These are phyloP conservation scores for Pythium periplocum DNA, from an alignment of 352 stramenopile species.

Conservation along the genomic window DNA sequence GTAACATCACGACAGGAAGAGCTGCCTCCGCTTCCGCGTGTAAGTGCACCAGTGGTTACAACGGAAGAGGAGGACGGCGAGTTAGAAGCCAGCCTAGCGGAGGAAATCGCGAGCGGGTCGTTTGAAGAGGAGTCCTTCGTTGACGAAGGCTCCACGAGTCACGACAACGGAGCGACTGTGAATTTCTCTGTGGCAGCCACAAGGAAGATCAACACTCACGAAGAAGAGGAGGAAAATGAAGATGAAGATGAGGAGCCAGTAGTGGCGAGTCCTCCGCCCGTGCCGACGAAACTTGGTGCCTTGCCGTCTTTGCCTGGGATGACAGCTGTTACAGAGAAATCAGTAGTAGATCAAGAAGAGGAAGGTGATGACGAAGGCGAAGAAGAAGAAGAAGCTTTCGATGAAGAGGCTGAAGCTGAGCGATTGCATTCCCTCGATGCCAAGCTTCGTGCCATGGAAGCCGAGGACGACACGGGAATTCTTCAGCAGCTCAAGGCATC, in stretches of 20 bases:
- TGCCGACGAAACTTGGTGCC: slow-evolving; percentile 6
- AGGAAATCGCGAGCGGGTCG: slow-evolving; percentile 50
- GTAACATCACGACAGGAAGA: too few species aligned
- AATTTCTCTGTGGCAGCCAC: too few species aligned
- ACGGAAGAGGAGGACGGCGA: slow-evolving; percentile 24
- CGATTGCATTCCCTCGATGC: slow-evolving; percentile 63
- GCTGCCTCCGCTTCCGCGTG: too few species aligned
- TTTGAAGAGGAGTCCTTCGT: slow-evolving; percentile 54
- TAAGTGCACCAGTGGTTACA: too few species aligned
- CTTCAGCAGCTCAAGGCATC: slow-evolving; percentile 75
- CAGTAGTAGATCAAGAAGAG: slow-evolving; percentile 12
- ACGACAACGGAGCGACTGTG: slow-evolving; percentile 2
- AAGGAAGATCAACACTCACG: not conserved
- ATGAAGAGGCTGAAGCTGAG: slow-evolving; percentile 51
- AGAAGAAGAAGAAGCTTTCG: slow-evolving; percentile 47
- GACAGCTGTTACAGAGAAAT: too few species aligned
- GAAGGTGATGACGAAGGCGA: slow-evolving; percentile 13
- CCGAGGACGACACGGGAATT: slow-evolving; percentile 71
- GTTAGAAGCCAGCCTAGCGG: slow-evolving; percentile 42
- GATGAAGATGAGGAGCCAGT: slow-evolving; percentile 13
- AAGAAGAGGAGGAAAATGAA: slow-evolving; percentile 18
- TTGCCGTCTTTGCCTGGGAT: slow-evolving; percentile 8
- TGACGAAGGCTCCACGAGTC: slow-evolving; percentile 20
- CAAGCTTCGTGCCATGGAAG: slow-evolving; percentile 81
- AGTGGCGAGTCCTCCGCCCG: slow-evolving; percentile 13